Base-by-base conservation (phyloP, 768 basidiomycete species). In the Pleurotus cornucopiae region DNA sequence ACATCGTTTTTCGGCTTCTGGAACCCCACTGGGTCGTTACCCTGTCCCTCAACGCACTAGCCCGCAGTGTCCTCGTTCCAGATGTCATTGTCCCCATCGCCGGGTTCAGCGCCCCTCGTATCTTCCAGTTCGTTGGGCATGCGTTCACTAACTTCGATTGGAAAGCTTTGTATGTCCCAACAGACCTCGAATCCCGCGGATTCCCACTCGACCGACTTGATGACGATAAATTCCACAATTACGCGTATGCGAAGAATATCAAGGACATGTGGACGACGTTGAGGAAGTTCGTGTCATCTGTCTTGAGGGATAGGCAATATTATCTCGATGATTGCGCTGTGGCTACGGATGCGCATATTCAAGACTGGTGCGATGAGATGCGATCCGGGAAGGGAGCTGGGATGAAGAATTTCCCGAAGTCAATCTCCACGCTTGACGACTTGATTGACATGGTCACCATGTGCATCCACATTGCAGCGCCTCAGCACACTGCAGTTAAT, bases 401-500 rank as follows among this genome's bases (percentile, higher is more conserved):
- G 60, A 54, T 69, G 38, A 18, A 53, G 2, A 62, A 58, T 37
- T 69, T 70, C 61, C 68, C 69, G 2, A 43, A 30, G 7, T 48
- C 21, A 2, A 58, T 67, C 55, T 57, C 53, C 25, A 70, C 67
- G 1, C 51, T 70, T 13, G 62, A 64, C 34, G 62, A 62, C 16
- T 49, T 69, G 39, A 66, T 69, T 53, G 68, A 70, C 57, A 49
- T 63, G 16, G 63, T 65, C 46, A 68, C 67, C 1, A 69, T 69
- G 68, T 66, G 66, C 58, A 70, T 70, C 38, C 68, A 70, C 55
- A 66, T 68, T 51, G 67, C 69, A 13, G 58, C 66, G 12, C 64
- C 67, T 2, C 69, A 70, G 59, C 69, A 70, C 54, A 70, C 68
- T 30, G 69, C 69, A 1, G 66, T 70, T 51, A 70, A 70, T 49